Evolutionary conservation across 1,284 basidiomycete species (phyloP), one percentile per base, ranked within the genome.

Genomic region (Chalciporus piperatoides): DNA sequence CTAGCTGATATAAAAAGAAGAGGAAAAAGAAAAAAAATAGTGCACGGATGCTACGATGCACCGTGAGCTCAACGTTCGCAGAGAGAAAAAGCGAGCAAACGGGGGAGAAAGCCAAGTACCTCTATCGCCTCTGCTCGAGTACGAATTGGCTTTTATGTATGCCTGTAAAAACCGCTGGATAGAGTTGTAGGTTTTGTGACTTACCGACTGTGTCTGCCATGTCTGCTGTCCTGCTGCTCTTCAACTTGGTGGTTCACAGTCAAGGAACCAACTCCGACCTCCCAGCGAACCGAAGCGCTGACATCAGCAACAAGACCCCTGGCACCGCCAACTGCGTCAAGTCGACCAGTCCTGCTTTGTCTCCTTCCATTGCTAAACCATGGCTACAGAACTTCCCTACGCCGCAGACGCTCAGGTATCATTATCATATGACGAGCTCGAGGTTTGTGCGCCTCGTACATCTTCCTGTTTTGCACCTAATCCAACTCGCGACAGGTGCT

Each of bases 331-430:
- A 10, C 17, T 30, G 10, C 43, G n/a, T 32, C 43, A 15, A 53
- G 14, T 6, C 17, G 14, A 51, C 55, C 62, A 62, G 55, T 44
- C 35, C 25, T 6, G 24, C 44, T 39, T 12, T 39, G 14, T 14
- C 35, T 36, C 33, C 23, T 30, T 52, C 46, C 33, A 33, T 38
- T 27, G 19, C 41, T 40, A 50, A 38, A 53, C 56, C 54, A 86
- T 86, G 85, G 65, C 82, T 33, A 90, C 88, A 46, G 91, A 95
- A 61, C 76, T 97, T n/a, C 94, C 94, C 15, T 97, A 97, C 70
- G 94, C 95, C 53, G 94, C 93, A 17, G 94, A 97, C 68, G 95
- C 93, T 8, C 86, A 96, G 67, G 80, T 88, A 41, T 92, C 92
- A 6, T 76, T 97, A 23, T 81, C 86, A 3, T 92, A 82, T 64